Conservation (phyloP, 1,284 basidiomycete genomes). For the Trichosporon ovoides region DNA sequence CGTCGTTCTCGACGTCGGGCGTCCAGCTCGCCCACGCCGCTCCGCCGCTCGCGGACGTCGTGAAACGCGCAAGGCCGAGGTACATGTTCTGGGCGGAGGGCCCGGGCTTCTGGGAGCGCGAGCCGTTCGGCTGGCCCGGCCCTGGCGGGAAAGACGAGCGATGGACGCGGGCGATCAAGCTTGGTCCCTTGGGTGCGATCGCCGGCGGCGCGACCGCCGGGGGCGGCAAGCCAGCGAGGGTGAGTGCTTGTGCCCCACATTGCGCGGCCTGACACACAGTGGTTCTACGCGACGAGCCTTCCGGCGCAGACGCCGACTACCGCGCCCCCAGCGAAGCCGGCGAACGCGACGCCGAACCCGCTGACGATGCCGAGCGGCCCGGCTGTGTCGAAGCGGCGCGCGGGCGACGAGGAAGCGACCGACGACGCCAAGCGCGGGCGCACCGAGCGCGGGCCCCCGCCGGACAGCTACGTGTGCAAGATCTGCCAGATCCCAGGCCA, state of each 20-base stretch:
- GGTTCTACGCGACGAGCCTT: conserved; percentile 73
- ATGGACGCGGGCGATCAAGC: conserved; percentile 69
- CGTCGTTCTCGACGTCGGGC: conserved; percentile 52
- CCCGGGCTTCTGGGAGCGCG: conserved; percentile 78
- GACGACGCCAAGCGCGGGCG: conserved; percentile 51
- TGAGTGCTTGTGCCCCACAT: conserved; percentile 48
- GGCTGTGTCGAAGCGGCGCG: no score
- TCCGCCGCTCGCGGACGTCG: conserved; percentile 62
- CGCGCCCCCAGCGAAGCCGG: conserved; percentile 31
- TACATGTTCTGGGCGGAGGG: conserved; percentile 55
- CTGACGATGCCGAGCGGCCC: conserved; percentile 22
- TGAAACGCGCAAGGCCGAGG: conserved; percentile 49
- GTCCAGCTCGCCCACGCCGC: conserved; percentile 52
- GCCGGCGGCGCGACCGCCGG: conserved; percentile 50
- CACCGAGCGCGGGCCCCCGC: conserved; percentile 52
- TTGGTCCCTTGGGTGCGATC: conserved; percentile 76
- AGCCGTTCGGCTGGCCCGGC: conserved; percentile 78
- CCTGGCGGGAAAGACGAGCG: conserved; percentile 55
- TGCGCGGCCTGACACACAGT: conserved; percentile 49
- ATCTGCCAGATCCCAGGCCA: conserved; percentile 61
- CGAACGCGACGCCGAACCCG: conserved; percentile 41
- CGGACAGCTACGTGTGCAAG: conserved; percentile 78
- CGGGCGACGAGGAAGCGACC: conserved; percentile 56
- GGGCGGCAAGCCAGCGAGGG: conserved; percentile 71
- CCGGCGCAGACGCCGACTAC: conserved; percentile 46